Evolutionary conservation across 2,329 filamentous ascomycete species (phyloP).

Genomic region (Diaporthe vexans): DNA sequence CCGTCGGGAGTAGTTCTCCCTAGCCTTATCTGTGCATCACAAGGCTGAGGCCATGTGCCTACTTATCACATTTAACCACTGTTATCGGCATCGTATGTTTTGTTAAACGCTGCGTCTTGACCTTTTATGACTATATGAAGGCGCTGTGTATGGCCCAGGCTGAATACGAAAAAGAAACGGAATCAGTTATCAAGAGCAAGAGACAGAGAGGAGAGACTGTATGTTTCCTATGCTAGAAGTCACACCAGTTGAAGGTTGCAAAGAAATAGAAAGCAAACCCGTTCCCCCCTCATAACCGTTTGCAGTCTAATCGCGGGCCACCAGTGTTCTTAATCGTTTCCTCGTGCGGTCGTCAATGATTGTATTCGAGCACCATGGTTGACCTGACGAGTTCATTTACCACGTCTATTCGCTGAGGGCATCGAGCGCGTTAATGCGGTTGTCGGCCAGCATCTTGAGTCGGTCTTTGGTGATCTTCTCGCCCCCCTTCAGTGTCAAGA

Average conservation of each 20-base stretch:
- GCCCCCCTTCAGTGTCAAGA: constrained; percentile 51
- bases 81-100: too few species aligned
- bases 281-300: too few species aligned
- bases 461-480: constrained; percentile 49
- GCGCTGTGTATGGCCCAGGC: too few species aligned
- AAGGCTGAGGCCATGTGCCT: too few species aligned
- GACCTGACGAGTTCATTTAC: too few species aligned
- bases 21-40: too few species aligned
- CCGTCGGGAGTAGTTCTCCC: too few species aligned
- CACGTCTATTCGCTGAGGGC: constrained; percentile 19
- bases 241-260: neutral
- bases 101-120: too few species aligned
- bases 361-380: neutral
- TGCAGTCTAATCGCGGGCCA: neutral
- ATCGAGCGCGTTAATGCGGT: constrained; percentile 45
- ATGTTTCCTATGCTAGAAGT: neutral
- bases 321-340: neutral
- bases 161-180: too few species aligned
- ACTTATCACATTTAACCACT: too few species aligned
- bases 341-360: neutral
- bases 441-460: constrained; percentile 52
- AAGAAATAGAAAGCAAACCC: neutral
- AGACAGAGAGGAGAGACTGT: neutral
- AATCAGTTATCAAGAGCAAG: neutral
- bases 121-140: too few species aligned